Conservation (phyloP, 768 basidiomycete species). For the Suillus fuscotomentosus region DNA sequence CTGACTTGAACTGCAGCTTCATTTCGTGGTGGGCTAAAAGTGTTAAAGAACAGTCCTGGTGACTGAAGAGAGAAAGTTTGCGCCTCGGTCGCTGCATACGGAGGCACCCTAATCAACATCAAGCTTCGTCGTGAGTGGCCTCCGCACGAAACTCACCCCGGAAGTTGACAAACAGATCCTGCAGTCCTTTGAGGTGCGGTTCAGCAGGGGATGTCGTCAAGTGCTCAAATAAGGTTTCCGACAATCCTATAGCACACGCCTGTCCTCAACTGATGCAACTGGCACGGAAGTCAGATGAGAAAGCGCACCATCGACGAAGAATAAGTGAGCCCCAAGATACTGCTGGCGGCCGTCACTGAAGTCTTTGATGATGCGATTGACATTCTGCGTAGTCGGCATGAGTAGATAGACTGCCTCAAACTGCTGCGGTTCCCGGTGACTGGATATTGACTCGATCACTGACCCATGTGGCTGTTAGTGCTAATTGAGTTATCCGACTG, state of each 20-base stretch:
- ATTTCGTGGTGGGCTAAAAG: constrained; percentile 81
- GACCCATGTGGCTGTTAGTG: constrained; percentile 14
- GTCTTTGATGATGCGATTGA: constrained; percentile 87
- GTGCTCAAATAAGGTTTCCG: constrained; percentile 74
- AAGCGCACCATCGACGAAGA: constrained; percentile 85
- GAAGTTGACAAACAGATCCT: constrained; percentile 91
- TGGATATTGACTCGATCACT: constrained; percentile 94
- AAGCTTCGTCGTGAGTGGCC: neutral
- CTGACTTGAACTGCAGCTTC: constrained; percentile 63
- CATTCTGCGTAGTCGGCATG: constrained; percentile 93
- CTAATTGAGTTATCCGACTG: neutral
- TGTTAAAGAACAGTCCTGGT: constrained; percentile 82
- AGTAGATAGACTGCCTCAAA: constrained; percentile 93
- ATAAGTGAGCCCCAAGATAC: constrained; percentile 85
- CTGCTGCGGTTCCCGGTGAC: constrained; percentile 76
- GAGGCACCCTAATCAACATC: constrained; percentile 13
- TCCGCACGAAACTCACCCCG: constrained; percentile 62
- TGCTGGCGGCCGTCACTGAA: constrained; percentile 62
- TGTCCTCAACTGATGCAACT: constrained; percentile 3
- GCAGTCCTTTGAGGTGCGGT: constrained; percentile 70
- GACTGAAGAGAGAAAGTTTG: constrained; percentile 79
- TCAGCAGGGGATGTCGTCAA: constrained; percentile 76
- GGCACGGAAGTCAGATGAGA: neutral
- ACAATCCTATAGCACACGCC: constrained; percentile 51
- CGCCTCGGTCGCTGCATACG: constrained; percentile 70